These are phyloP conservation scores for Biscutella laevigata DNA, from an alignment of 441 rosid species.

Conservation along the genomic window DNA sequence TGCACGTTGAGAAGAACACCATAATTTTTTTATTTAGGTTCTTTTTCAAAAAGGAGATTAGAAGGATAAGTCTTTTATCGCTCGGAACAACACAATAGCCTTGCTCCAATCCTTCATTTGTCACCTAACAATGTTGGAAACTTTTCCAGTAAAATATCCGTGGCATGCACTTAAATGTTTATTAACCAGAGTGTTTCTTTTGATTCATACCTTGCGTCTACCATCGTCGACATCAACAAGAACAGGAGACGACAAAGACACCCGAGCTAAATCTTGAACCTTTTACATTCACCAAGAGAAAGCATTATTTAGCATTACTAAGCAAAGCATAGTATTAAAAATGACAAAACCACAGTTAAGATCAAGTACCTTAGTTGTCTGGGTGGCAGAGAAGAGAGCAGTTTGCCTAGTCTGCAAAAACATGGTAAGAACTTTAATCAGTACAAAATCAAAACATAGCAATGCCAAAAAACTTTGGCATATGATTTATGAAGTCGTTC, in stretches of 20 bases:
- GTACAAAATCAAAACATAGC: conserved; percentile 3
- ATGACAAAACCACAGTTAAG: background rate
- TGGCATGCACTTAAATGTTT: background rate
- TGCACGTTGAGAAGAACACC: conserved; percentile 97
- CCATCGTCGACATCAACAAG: conserved; percentile 91
- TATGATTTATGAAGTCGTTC: background rate
- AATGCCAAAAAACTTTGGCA: background rate
- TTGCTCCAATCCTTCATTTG: conserved; percentile 94
- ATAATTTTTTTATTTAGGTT: conserved; percentile 81
- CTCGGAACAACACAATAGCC: conserved; percentile 84
- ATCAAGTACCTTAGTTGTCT: conserved; percentile 69
- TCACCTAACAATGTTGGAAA: conserved; percentile 45
- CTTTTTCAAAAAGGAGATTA: conserved; percentile 84
- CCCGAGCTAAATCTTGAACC: conserved; percentile 95
- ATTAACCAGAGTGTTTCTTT: background rate
- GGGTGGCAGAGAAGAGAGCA: conserved; percentile 93
- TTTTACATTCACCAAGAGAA: conserved; percentile 21
- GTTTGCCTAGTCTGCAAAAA: conserved; percentile 93
- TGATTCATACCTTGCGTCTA: conserved; percentile 61
- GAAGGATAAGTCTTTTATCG: conserved; percentile 74
- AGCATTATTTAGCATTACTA: background rate
- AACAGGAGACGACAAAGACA: conserved; percentile 73
- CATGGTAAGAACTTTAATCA: conserved; percentile 26
- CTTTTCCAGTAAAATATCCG: background rate
- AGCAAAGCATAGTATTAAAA: background rate